Conservation (phyloP, 148 eudicot genomes). For the Chenopodium album region DNA sequence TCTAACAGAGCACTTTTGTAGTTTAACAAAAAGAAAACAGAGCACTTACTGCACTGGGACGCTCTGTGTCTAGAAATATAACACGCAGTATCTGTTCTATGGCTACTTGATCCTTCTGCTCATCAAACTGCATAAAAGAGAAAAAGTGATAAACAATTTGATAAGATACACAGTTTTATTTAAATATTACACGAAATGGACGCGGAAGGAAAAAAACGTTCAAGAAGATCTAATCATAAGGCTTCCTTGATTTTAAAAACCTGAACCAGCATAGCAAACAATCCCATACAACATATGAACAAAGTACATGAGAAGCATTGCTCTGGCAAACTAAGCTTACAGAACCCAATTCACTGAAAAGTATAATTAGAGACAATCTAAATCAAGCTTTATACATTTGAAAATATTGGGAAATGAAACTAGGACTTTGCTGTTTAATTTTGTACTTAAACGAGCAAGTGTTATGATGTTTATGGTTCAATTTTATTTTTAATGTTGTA, state of each 20-base stretch:
- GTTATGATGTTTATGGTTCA: too few relatives aligned
- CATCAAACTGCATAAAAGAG: conserved; percentile 66
- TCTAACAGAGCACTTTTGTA: background rate
- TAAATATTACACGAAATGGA: background rate
- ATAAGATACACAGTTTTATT: background rate
- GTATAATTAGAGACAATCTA: too few relatives aligned
- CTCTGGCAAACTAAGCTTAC: background rate
- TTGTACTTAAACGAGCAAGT: too few relatives aligned
- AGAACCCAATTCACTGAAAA: background rate
- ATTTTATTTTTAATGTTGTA: too few relatives aligned
- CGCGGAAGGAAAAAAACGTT: background rate
- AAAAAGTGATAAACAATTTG: background rate
- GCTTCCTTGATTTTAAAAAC: background rate
- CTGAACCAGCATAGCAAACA: background rate
- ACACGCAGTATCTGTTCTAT: conserved; percentile 89
- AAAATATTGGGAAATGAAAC: too few relatives aligned
- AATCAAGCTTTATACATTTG: too few relatives aligned
- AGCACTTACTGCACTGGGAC: conserved; percentile 69
- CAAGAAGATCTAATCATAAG: background rate
- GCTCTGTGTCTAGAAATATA: conserved; percentile 81
- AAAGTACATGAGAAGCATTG: background rate
- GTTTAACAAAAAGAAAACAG: background rate
- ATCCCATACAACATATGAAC: background rate
- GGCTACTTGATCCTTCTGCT: conserved; percentile 91
- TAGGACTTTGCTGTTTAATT: too few relatives aligned